These are phyloP conservation scores for Leptodontidium sp. DNA, from an alignment of 2,329 filamentous ascomycete species.

Conservation along the genomic window DNA sequence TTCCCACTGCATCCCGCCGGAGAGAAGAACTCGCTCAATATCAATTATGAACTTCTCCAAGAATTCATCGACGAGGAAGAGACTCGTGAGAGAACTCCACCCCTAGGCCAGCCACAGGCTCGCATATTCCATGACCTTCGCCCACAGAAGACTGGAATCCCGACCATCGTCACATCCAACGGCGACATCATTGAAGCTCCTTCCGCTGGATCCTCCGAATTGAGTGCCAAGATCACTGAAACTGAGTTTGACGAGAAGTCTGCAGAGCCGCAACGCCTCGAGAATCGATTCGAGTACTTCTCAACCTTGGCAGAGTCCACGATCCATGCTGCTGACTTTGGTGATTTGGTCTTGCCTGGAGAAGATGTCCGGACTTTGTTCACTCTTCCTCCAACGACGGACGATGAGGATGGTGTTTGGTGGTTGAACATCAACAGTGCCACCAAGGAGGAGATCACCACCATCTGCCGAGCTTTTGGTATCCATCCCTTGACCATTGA, in stretches of 20 bases:
- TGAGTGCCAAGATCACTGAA: constrained; percentile 56
- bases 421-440: constrained; percentile 96
- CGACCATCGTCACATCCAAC: constrained; percentile 53
- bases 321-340: constrained; percentile 88
- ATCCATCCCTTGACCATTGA: constrained; percentile 96
- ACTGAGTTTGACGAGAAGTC: constrained; percentile 29
- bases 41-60: constrained; percentile 93
- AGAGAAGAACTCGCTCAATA: constrained; percentile 81
- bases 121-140: constrained; percentile 46
- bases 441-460: constrained; percentile 85
- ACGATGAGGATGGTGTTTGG: constrained; percentile 83
- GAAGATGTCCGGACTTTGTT: constrained; percentile 92
- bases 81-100: constrained; percentile 52
- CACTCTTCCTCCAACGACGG: constrained; percentile 68
- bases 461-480: constrained; percentile 92
- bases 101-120: constrained; percentile 43
- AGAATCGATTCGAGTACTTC: constrained; percentile 90
- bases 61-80: constrained; percentile 80
- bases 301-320: constrained; percentile 94
- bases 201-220: constrained; percentile 53
- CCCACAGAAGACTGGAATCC: constrained; percentile 32
- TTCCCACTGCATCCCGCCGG: constrained; percentile 74
- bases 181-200: constrained; percentile 66
- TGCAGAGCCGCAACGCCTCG: constrained; percentile 41
- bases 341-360: constrained; percentile 86